Percentiles rank a stretch among this genome's conserved stretches.
These are phyloP conservation scores for Candida koratica DNA, from an alignment of 805 yeast species.

Conservation along the genomic window DNA sequence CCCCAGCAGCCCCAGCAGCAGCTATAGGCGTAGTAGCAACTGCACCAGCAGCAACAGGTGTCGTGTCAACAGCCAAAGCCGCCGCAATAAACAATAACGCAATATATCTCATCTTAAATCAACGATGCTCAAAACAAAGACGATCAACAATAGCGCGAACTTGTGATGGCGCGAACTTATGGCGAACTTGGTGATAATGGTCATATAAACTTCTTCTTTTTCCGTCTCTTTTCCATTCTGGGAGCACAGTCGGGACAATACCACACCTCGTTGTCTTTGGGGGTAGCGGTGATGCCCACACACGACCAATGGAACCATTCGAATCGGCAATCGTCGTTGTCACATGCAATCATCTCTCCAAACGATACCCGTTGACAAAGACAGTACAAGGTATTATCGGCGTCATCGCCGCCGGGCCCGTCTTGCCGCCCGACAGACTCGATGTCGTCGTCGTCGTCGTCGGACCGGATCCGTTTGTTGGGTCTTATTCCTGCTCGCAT, in stretches of 20 bases:
- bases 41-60: too few relatives aligned
- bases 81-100: too few relatives aligned
- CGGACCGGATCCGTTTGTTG: conserved; percentile 20
- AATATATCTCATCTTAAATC: too few relatives aligned
- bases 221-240: conserved; percentile 42
- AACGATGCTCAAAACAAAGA: too few relatives aligned
- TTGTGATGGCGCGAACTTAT: too few relatives aligned
- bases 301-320: conserved; percentile 98
- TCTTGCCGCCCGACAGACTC: conserved; percentile 16
- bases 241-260: conserved; percentile 81
- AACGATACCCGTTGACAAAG: conserved; percentile 92
- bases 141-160: too few relatives aligned
- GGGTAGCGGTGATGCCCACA: conserved; percentile 85
- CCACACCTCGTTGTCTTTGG: conserved; percentile 80
- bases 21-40: too few relatives aligned
- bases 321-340: conserved; percentile 77
- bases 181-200: too few relatives aligned
- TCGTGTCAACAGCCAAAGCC: too few relatives aligned
- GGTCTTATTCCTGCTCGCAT: conserved; percentile 18
- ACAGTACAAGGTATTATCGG: conserved; percentile 60
- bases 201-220: conserved; percentile 36
- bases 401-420: conserved; percentile 37
- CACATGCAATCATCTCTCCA: conserved; percentile 98
- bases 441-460: conserved; percentile 18
- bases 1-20: too few relatives aligned